phyloP scores from a whole-genome alignment of 2,329 filamentous ascomycete species.

The Talaromyces sp. region DNA sequence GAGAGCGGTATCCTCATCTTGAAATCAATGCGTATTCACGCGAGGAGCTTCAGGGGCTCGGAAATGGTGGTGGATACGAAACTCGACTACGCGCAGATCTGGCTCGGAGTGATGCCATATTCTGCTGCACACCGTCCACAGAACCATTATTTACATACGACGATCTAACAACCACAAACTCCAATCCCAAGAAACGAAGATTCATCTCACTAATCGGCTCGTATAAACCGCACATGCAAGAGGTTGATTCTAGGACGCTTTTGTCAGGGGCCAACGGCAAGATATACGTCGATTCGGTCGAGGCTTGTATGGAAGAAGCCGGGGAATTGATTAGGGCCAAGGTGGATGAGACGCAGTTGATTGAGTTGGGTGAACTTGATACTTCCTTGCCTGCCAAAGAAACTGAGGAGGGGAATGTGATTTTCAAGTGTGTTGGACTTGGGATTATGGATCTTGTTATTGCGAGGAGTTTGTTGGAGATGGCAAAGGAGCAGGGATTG shows the following conservation, averaged over 20 bases:
- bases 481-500: constrained; percentile 25
- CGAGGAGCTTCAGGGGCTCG: constrained; percentile 43
- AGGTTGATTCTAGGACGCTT: constrained; percentile 44
- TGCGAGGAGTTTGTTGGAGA: constrained; percentile 37
- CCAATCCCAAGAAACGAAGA: constrained; percentile 31
- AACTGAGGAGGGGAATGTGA: constrained; percentile 34
- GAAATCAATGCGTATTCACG: constrained; percentile 43
- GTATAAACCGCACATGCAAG: constrained; percentile 51
- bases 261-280: constrained; percentile 54
- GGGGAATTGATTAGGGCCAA: constrained; percentile 44
- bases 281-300: constrained; percentile 59
- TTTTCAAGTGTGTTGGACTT: constrained; percentile 50
- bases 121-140: constrained; percentile 46
- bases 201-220: constrained; percentile 52
- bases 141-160: constrained; percentile 39
- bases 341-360: constrained; percentile 32
- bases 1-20: constrained; percentile 32
- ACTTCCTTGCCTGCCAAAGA: constrained; percentile 7
- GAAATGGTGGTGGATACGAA: constrained; percentile 29
- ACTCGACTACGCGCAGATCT: constrained; percentile 26
- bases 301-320: constrained; percentile 43
- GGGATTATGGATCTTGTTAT: constrained; percentile 48
- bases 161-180: constrained; percentile 25
- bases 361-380: constrained; percentile 42
- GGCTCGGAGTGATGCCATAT: constrained; percentile 40